These are phyloP conservation scores for Candida ponderosae DNA, from an alignment of 805 yeast genomes.

Conservation along the genomic window DNA sequence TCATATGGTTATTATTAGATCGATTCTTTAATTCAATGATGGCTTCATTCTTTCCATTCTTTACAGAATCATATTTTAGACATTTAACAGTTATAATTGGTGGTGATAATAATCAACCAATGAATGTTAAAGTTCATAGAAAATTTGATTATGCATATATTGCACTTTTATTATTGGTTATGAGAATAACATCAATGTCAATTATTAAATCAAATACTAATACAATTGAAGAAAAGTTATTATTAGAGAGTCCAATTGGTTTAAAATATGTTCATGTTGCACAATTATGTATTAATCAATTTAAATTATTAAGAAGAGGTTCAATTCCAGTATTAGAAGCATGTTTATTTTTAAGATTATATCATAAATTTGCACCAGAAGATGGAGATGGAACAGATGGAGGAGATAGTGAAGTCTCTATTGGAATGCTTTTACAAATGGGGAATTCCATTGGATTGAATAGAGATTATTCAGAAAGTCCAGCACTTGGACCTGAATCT, in stretches of 20 bases:
- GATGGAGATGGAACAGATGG: slow-evolving; percentile 51
- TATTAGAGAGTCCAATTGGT: slow-evolving; percentile 39
- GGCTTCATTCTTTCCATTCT: slow-evolving; percentile 19
- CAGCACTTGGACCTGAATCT: slow-evolving; percentile 15
- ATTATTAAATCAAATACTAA: not conserved
- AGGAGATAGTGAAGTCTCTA: slow-evolving; percentile 40
- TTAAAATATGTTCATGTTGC: slow-evolving; percentile 40
- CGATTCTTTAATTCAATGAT: slow-evolving; percentile 11
- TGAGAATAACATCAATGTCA: slow-evolving; percentile 12
- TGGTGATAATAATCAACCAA: not conserved
- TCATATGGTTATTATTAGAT: slow-evolving; percentile 16
- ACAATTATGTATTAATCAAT: slow-evolving; percentile 46
- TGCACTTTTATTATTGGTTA: slow-evolving; percentile 13
- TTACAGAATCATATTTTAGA: slow-evolving; percentile 12
- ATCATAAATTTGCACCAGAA: slow-evolving; percentile 44
- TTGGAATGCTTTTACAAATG: slow-evolving; percentile 46
- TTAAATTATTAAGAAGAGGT: slow-evolving; percentile 39
- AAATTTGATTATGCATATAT: slow-evolving; percentile 20
- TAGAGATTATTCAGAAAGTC: slow-evolving; percentile 40
- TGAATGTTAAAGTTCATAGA: slow-evolving; percentile 7
- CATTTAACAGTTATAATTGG: slow-evolving; percentile 9
- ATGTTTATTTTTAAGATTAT: slow-evolving; percentile 41
- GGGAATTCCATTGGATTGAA: slow-evolving; percentile 50
- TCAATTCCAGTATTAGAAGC: slow-evolving; percentile 48
- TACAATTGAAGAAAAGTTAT: slow-evolving; percentile 14